phyloP scores from a whole-genome alignment of 163 green algal species.

The Chlamydomonas reinhardtii region DNA sequence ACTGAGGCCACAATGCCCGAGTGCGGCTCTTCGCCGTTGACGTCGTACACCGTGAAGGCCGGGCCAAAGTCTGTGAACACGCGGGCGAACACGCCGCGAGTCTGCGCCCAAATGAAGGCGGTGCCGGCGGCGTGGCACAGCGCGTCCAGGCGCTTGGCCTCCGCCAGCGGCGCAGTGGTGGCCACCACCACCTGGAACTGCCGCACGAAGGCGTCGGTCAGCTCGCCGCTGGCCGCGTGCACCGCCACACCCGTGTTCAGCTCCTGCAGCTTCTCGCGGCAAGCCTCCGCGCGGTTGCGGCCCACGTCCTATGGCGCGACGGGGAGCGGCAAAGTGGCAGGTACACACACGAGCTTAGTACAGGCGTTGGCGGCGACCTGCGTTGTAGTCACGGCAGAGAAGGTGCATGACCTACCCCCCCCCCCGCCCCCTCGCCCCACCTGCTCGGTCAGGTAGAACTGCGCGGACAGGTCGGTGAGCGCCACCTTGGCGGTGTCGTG shows the following conservation, averaged over 20 bases:
- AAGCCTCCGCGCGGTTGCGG: slow-evolving; percentile 91
- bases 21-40: slow-evolving; percentile 94
- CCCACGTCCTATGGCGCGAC: slow-evolving; percentile 78
- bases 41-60: slow-evolving; percentile 88
- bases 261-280: slow-evolving; percentile 92
- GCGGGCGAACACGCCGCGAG: slow-evolving; percentile 92
- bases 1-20: slow-evolving; percentile 96
- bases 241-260: slow-evolving; percentile 95
- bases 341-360: too few species aligned
- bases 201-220: slow-evolving; percentile 79
- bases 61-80: slow-evolving; percentile 98
- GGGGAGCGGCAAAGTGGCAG: too few species aligned
- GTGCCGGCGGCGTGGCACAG: slow-evolving; percentile 85
- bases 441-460: slow-evolving; percentile 96
- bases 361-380: too few species aligned
- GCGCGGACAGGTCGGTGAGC: slow-evolving; percentile 85
- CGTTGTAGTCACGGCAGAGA: too few species aligned
- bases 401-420: too few species aligned
- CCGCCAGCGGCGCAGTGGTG: slow-evolving; percentile 73
- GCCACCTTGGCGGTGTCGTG: slow-evolving; percentile 80
- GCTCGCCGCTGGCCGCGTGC: slow-evolving; percentile 57
- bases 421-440: neutral
- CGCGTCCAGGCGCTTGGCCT: slow-evolving; percentile 83
- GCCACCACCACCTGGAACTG: slow-evolving; percentile 93
- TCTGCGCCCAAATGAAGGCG: slow-evolving; percentile 91